Percentiles rank a stretch among this genome's conserved stretches.
phyloP scores from a whole-genome alignment of 768 basidiomycete genomes.

The Cyathus striatus region DNA sequence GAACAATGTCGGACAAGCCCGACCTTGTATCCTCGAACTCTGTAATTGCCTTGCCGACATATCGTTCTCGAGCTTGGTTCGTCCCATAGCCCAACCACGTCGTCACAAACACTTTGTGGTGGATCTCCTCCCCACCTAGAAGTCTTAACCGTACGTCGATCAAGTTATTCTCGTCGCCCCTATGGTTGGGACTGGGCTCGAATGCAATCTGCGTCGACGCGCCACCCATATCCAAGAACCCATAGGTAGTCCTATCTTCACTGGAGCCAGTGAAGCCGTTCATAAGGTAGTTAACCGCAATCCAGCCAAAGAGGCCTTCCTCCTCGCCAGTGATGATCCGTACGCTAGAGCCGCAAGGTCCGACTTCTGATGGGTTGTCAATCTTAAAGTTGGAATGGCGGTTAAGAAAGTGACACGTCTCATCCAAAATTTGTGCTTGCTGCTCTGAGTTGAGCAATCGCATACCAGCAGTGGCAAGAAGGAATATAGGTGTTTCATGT shows the following conservation, averaged over 20 bases:
- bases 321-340: slow-evolving; percentile 97
- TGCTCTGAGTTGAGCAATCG: slow-evolving; percentile 68
- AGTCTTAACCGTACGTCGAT: slow-evolving; percentile 79
- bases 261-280: slow-evolving; percentile 73
- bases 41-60: slow-evolving; percentile 65
- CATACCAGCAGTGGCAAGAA: slow-evolving; percentile 98
- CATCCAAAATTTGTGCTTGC: slow-evolving; percentile 67
- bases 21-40: slow-evolving; percentile 43
- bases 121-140: slow-evolving; percentile 80
- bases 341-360: slow-evolving; percentile 90
- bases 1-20: slow-evolving; percentile 38
- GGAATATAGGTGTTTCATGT: slow-evolving; percentile 81
- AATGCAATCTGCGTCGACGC: slow-evolving; percentile 99
- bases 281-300: slow-evolving; percentile 98
- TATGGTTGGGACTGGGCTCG: slow-evolving; percentile 68
- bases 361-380: slow-evolving; percentile 55
- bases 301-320: slow-evolving; percentile 98
- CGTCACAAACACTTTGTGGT: slow-evolving; percentile 93
- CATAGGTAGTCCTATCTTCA: slow-evolving; percentile 77
- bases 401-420: slow-evolving; percentile 74
- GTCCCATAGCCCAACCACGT: slow-evolving; percentile 99
- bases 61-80: slow-evolving; percentile 93
- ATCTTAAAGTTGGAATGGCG: slow-evolving; percentile 77
- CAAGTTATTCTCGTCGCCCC: slow-evolving; percentile 53
- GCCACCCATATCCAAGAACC: slow-evolving; percentile 99